These are phyloP conservation scores for Phytophthora sp. DNA, from an alignment of 352 stramenopile genomes.

Conservation along the genomic window DNA sequence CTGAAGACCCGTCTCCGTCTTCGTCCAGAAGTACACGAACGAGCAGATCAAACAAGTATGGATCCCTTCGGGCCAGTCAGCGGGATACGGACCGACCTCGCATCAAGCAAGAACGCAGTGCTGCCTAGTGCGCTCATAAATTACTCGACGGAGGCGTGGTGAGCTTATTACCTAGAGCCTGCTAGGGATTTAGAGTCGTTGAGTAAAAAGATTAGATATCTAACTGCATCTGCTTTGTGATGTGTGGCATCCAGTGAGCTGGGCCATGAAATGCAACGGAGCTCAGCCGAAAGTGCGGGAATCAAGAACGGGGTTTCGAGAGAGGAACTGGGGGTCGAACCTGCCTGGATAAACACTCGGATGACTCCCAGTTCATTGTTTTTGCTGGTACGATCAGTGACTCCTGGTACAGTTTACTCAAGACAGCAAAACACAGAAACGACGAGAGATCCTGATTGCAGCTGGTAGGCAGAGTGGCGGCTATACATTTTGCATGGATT, in stretches of 20 bases:
- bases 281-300: not conserved
- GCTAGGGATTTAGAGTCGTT: conserved; percentile 8
- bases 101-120: conserved; percentile 43
- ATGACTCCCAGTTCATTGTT: not conserved
- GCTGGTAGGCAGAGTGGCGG: conserved; percentile 27
- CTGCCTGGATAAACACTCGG: too few relatives aligned
- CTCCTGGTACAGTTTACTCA: not conserved
- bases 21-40: conserved; percentile 16
- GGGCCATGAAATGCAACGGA: not conserved
- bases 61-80: not conserved
- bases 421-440: conserved; percentile 18
- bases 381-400: not conserved
- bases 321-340: not conserved
- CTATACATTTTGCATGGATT: conserved; percentile 33
- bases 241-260: conserved; percentile 21
- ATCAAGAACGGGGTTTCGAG: conserved; percentile 2
- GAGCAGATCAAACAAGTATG: conserved; percentile 26
- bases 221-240: conserved; percentile 1
- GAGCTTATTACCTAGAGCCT: conserved; percentile 4
- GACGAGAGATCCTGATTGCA: conserved; percentile 23
- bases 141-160: conserved; percentile 1
- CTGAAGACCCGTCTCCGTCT: conserved; percentile 22
- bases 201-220: conserved; percentile 11
- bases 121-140: conserved; percentile 14
- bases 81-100: conserved; percentile 26